These are phyloP conservation scores for Astragalus membranaceus DNA, from an alignment of 306 rosid species.

Conservation along the genomic window DNA sequence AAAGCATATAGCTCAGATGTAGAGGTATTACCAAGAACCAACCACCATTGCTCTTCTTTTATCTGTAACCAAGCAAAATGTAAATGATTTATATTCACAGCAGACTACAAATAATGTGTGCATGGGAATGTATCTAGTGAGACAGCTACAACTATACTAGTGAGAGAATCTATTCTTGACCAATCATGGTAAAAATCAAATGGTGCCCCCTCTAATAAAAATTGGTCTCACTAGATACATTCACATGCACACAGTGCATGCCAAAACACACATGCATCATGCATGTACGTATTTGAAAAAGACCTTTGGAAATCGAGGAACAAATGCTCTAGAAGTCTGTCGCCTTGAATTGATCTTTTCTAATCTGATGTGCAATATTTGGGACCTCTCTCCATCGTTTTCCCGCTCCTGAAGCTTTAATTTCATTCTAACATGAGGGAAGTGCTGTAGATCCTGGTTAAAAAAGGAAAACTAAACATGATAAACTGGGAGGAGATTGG, in stretches of 20 bases:
- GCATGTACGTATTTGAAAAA: not conserved
- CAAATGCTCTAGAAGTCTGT: constrained; percentile 63
- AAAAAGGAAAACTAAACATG: not conserved
- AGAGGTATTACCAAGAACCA: constrained; percentile 75
- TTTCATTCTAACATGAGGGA: constrained; percentile 62
- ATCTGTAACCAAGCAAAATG: constrained; percentile 38
- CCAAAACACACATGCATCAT: not conserved
- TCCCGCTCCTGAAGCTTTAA: constrained; percentile 51
- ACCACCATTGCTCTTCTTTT: constrained; percentile 98
- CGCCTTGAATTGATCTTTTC: constrained; percentile 62
- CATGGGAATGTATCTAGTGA: not conserved
- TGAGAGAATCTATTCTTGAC: not conserved
- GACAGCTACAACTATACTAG: not conserved
- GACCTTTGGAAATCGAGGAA: constrained; percentile 92
- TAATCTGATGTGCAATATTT: constrained; percentile 55
- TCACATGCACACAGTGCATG: not conserved
- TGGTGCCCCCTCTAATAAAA: not conserved
- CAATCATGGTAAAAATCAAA: not conserved
- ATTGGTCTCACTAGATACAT: not conserved
- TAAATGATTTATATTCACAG: not conserved
- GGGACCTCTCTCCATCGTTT: constrained; percentile 29
- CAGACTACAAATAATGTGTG: not conserved
- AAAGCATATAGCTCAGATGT: constrained; percentile 69
- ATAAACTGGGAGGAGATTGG: not conserved
- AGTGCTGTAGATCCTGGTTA: constrained; percentile 69